Base-by-base conservation (phyloP, 2,329 filamentous ascomycete genomes). In the Whalleya microplaca region DNA sequence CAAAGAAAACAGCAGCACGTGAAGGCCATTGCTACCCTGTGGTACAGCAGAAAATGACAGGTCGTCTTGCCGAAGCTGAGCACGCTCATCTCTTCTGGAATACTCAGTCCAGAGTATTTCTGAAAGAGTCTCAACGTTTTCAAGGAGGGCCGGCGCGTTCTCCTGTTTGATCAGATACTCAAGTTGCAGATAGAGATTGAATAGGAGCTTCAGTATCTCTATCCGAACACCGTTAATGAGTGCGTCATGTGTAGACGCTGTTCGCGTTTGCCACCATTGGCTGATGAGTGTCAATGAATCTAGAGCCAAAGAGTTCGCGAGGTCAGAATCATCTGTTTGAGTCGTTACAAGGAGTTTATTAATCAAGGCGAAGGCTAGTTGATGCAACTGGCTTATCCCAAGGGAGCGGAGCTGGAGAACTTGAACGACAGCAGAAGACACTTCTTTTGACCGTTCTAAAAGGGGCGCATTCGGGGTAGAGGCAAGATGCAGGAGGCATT, bases 71-170 rank as follows among this genome's bases (percentile, higher is more conserved):
- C 92, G 89, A 10, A 98, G 79, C 40, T 88, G 84, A 46, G 90
- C 87, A 56, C 85, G 85, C 46, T 90, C 86, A 37, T 85, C 80
- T 58, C 92, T 83, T 61, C 80, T 87, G 3, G 84, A 80, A 72
- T 98, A 98, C 66, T 97, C 94, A 8, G 76, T 76, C 77, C 88
- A 89, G n/a, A 99, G 74, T 3, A 82, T 79, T 44, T 92, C 87
- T 32, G 87, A 70, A 1, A 97, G 73, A n/a, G 83, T 82, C 61
- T 88, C 84, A 5, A 96, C 52, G 62, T 81, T 72, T 44, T 67
- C 77, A 23, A 73, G 71, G 53, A 80, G 72, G 52, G 65, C 69
- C 54, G 67, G 72, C 62, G 75, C 73, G 2, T 73, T 69, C 7
- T 73, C 69, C 49, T 82, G 76, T 41, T 73, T 70, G 21, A 81